Evolutionary conservation across 176 grass and related monocot genomes (phyloP).

Genomic region (Rhipidocladum racemiflorum): DNA sequence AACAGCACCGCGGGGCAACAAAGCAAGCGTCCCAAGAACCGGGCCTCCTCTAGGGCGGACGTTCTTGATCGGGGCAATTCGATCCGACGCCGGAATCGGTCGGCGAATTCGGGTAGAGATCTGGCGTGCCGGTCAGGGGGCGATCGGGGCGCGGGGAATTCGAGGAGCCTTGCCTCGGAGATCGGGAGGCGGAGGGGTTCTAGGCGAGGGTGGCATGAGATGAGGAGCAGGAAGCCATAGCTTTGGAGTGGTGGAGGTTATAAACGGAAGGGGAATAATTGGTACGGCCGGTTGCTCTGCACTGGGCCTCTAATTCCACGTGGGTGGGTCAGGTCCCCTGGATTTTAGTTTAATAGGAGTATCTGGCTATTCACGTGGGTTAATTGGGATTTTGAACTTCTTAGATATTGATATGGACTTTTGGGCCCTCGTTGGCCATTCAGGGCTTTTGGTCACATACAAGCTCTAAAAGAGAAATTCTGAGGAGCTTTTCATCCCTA

Average conservation of each 20-base stretch:
- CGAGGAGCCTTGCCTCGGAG: constrained; percentile 15
- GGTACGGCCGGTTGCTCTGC: background rate
- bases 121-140: background rate
- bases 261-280: background rate
- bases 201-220: constrained; percentile 38
- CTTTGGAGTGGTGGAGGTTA: constrained; percentile 11
- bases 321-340: no score
- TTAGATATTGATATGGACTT: no score
- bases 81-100: background rate
- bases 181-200: constrained; percentile 26
- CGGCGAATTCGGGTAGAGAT: background rate
- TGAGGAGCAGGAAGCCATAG: constrained; percentile 23
- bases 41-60: background rate
- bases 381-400: no score
- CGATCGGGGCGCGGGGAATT: background rate
- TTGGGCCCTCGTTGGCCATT: no score
- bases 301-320: no score
- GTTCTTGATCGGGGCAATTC: constrained; percentile 27
- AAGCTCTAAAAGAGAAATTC: no score
- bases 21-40: background rate
- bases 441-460: no score
- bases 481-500: no score
- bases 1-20: background rate
- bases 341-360: no score
- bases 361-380: no score